Base-by-base conservation (phyloP, 768 basidiomycete genomes). In the Peribolospora baueri region DNA sequence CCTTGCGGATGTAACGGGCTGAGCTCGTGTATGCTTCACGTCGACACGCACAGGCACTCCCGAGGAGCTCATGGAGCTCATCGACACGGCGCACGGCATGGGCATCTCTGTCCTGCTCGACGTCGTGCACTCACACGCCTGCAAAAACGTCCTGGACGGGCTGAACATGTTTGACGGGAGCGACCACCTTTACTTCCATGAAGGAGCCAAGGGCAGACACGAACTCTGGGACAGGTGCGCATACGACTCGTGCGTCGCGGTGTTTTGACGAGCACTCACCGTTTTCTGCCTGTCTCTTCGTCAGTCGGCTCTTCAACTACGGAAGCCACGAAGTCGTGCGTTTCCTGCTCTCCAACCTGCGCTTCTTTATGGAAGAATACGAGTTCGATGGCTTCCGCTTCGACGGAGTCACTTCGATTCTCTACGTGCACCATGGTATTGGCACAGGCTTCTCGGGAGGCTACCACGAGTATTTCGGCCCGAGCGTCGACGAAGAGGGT, bases 391-490 rank as follows among this genome's bases (percentile, higher is more conserved):
- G 93, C 8, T 98, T 95, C 76, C 73, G 93, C 47, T 98, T 98
- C 65, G 93, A 98, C 61, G 93, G 93, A 38, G 93, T 98, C 50
- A 98, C 93, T 3, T 90, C 86, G 65, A 97, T 97, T 91, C 90
- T 98, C 86, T 98, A 95, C 70, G 70, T 77, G 52, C 93, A 98
- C 65, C 93, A 97, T 68, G 93, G 93, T 7, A 97, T 97, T 61
- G 91, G 91, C 11, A 77, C 88, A 6, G 93, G 91, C 13, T 98
- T 98, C 70, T 91, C 87, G 46, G 90, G 91, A 38, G 90, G 85
- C 9, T 98, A 98, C 68, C 84, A 93, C 64, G 93, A 98, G 68
- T 98, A 98, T 69, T 98, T 95, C 67, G 91, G 90, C 10, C 71
- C 76, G 42, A 70, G 69, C 9, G 82, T 82, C 14, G 93, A 97